Evolutionary conservation across 345 rosid species (phyloP), one percentile per base, ranked within the genome.

Genomic region (Lepidium sativum): DNA sequence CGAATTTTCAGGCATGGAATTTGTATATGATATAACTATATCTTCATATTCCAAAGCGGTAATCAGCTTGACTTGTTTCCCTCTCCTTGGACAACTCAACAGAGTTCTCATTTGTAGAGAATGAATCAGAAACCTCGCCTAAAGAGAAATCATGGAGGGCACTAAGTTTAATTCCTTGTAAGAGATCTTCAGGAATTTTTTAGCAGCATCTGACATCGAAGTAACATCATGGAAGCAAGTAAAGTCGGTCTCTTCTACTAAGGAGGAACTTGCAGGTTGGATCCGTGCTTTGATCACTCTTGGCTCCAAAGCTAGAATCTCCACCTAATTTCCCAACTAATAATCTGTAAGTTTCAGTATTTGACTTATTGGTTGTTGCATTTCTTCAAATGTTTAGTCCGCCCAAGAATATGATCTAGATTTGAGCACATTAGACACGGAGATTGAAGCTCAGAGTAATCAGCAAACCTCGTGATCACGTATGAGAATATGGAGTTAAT

Each of bases 351-450:
- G 86, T 87, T 78, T 94, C 96, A 56, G 87, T 80, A 71, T 81
- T 86, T 16, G 96, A 86, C 78, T 84, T 90, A 43, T 84, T 84
- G 63, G 71, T 73, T 12, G 83, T 84, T 76, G 92, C 85, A 68
- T 25, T 53, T 84, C 64, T 61, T 91, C 41, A 42, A 38, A 61
- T 75, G 75, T 68, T 72, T 70, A 2, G 42, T 37, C 14, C 62
- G 75, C 43, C 89, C 87, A 2, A 88, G 65, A 52, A 94, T 77
- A 62, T 84, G 96, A 79, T 94, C 99, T 18, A 94, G 95, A 55
- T 88, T 82, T 13, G 97, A 86, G 76, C 99, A 94, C 17, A 90
- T 77, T 34, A 88, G 64, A 50, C 99, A 94, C 0, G 96, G 97
- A 9, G 81, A 63, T 54, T 80, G 95, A 73, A 94, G 75, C 18